Conservation (phyloP, 306 rosid species). For the Prunus persica region Prunus_persica_NCBIv2 NC_034015.1:1712501-1713000, state of each 20-base stretch:
- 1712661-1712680: background rate
- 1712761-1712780: too few relatives aligned
- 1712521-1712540: constrained; percentile 10
- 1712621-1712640: background rate
- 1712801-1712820: too few relatives aligned
- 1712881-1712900: too few relatives aligned
- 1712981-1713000: too few relatives aligned
- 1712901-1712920: background rate
- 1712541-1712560: background rate
- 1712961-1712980: too few relatives aligned
- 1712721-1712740: background rate
- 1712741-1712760: background rate
- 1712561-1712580: background rate
- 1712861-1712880: too few relatives aligned
- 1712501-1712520: constrained; percentile 39
- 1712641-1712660: background rate
- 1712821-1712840: too few relatives aligned
- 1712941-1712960: too few relatives aligned
- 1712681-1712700: background rate
- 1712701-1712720: background rate
- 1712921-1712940: too few relatives aligned
- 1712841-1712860: too few relatives aligned
- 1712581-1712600: background rate
- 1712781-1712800: too few relatives aligned
- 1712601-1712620: too few relatives aligned